These are phyloP conservation scores for Sporothrix inflata DNA, from an alignment of 2,329 filamentous ascomycete genomes.

Conservation along the genomic window DNA sequence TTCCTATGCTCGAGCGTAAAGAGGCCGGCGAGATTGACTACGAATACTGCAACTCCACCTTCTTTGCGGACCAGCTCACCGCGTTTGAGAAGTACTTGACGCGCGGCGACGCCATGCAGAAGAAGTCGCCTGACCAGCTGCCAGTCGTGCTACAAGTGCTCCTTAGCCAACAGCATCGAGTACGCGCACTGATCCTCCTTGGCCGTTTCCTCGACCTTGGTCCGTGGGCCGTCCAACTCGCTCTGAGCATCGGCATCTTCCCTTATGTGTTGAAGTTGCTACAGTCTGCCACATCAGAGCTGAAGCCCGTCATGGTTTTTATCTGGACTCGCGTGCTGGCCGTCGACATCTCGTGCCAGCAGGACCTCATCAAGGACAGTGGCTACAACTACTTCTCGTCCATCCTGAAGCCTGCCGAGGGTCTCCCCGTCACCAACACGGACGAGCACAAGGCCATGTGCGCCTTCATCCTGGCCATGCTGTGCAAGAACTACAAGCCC, in stretches of 20 bases:
- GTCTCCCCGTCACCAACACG: conserved; percentile 81
- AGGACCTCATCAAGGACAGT: conserved; percentile 92
- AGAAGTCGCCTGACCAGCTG: conserved; percentile 89
- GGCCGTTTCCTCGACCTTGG: conserved; percentile 94
- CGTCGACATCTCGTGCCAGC: conserved; percentile 91
- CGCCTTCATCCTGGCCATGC: conserved; percentile 94
- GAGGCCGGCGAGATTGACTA: conserved; percentile 76
- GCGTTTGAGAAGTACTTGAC: conserved; percentile 95
- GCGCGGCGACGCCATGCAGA: conserved; percentile 76
- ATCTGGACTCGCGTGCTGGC: conserved; percentile 97
- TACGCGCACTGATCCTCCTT: conserved; percentile 86
- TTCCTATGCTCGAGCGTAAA: conserved; percentile 81
- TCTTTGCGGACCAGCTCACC: conserved; percentile 95
- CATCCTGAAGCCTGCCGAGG: conserved; percentile 82
- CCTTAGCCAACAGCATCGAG: conserved; percentile 89
- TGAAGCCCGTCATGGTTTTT: conserved; percentile 99
- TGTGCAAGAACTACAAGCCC: conserved; percentile 92
- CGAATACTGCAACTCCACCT: conserved; percentile 90
- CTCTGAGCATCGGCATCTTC: conserved; percentile 96
- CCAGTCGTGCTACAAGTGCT: conserved; percentile 96
- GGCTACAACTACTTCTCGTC: conserved; percentile 96
- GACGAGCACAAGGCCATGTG: conserved; percentile 99
- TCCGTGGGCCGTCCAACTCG: conserved; percentile 98
- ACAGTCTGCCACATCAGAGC: conserved; percentile 89
- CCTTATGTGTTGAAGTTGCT: conserved; percentile 97